Evolutionary conservation across 371 early-diverging fungal species (phyloP), one percentile per base, ranked within the genome.

Genomic region (Coemansia sp.): DNA sequence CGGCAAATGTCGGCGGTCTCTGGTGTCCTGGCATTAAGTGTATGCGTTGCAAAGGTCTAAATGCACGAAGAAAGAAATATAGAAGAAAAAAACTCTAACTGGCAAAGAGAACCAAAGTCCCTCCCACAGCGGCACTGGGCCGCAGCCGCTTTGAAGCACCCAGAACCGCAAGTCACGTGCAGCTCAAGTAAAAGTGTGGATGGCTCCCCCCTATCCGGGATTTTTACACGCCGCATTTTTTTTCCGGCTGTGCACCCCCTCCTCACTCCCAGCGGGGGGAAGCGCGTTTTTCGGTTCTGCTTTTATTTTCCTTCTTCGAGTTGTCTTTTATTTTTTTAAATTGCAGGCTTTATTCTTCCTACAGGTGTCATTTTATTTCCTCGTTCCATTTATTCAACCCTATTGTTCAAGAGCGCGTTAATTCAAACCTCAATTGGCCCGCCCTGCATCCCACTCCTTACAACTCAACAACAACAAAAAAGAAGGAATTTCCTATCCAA

Each of bases 1-100:
- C 76, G 48, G 64, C 58, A 57, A 76, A 76, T n/a, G 69, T 68
- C 42, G 56, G 65, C 14, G 57, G 42, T 9, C 26, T 39, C 20
- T 30, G 38, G 11, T 33, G 35, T 10, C n/a, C 43, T 14, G 33
- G 36, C 39, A 33, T 58, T 52, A 16, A 38, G 41, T n/a, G 16
- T 47, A 33, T 39, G 55, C 55, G 11, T 39, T 40, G 38, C 11
- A 55, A 38, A 40, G 11, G 39, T 14, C 40, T 39, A 33, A 55
- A 55, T 4, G 8, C 11, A 39, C 11, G 9, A 14, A 50, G 26
- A 57, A 43, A 45, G 20, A 20, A 16, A 16, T 45, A 16, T 16
- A 45, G 34, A 9, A 14, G 33, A 45, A 56, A 30, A 45, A 57
- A 57, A 45, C 34, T 8, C 40, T 6, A 53, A 5, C 16, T 45